Base-by-base conservation (phyloP, 2,329 filamentous ascomycete genomes). In the Epicoccum nigrum region DNA sequence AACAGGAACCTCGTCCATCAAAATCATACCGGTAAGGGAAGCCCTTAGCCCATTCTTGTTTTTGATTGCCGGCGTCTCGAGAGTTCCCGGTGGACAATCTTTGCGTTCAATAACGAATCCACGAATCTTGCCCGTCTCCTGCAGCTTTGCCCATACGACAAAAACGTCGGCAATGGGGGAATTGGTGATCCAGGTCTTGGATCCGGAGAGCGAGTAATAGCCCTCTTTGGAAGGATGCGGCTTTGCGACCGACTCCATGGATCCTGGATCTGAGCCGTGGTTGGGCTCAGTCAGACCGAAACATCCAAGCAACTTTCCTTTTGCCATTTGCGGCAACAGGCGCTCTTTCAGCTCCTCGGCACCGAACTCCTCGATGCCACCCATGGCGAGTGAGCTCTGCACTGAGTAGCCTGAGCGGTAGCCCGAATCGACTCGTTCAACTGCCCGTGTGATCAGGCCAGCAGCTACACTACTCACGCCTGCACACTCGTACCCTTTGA, bases 161-260 rank as follows among this genome's bases (percentile, higher is more conserved):
- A 95, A 76, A 2, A 96, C 81, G 63, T 96, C 90, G 1, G 91
- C 85, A 63, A 96, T 95, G 3, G 92, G 92, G 7, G 89, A 93
- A 75, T 96, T 96, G 12, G 92, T 96, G 71, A 96, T 96, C 92
- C 92, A 96, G 0, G 92, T 96, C 80, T 96, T 96, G 41, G 89
- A 79, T 1, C 92, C 92, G 37, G 86, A 90, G 28, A 96, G 76
- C 34, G 86, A 83, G 64, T 87, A 89, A 72, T 91, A 90, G 1
- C 91, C 92, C 67, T 89, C 87, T 79, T 92, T 92, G 7, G 84
- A 86, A 5, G 91, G 89, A 70, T 96, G 91, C 40, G 87, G 86
- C 70, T 86, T 90, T n/a, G 92, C 92, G 8, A 83, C 81, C 5
- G 88, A 91, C 80, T 96, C 92, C 90, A 96, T 93, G 28, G 88